Base-by-base conservation (phyloP, 2,329 filamentous ascomycete species). In the Cordyceps fumosorosea region DNA sequence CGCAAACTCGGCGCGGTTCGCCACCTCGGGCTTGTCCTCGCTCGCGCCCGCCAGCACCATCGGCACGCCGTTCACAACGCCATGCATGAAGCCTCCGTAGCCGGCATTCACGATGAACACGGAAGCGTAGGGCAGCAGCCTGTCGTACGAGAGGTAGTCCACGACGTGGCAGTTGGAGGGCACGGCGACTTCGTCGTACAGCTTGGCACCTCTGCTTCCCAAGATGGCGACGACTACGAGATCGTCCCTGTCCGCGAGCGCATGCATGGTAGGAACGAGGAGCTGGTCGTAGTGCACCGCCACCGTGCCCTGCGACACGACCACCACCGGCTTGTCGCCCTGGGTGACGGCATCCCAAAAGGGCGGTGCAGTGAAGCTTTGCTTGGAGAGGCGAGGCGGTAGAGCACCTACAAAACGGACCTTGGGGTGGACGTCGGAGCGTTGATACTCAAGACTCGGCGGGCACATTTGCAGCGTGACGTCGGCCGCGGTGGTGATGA, bases 81-180 rank as follows among this genome's bases (percentile, higher is more conserved):
- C 60, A 16, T 62, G 60, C 11, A 54, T 56, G 47, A 62, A 62
- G 14, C 51, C 60, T 8, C 80, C 78, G 61, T 80, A 83, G 3
- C 80, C 79, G 12, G 75, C 80, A 54, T 82, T 83, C 12, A 74
- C 74, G 18, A 83, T 71, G 32, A 82, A 79, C 0, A 79, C 72
- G 47, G 76, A 78, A 37, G 72, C 71, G 66, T 80, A 64, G 1
- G 76, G 75, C 1, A 83, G 70, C 1, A 82, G 63, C 0, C 73
- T 69, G 62, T 83, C 78, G 64, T 81, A 82, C 3, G 79, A 74
- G 4, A 83, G 67, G 65, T 79, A 81, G 66, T 82, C 78, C 24
- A 77, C 69, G 4, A 80, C 73, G 11, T 75, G 71, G 0, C 74
- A 71, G 65, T 83, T 83, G 1, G 62, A 32, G 0, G 80, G 77